Evolutionary conservation across 257 asterid genomes (phyloP), one percentile per base, ranked within the genome.

Genomic region (Handroanthus guayacan): DNA sequence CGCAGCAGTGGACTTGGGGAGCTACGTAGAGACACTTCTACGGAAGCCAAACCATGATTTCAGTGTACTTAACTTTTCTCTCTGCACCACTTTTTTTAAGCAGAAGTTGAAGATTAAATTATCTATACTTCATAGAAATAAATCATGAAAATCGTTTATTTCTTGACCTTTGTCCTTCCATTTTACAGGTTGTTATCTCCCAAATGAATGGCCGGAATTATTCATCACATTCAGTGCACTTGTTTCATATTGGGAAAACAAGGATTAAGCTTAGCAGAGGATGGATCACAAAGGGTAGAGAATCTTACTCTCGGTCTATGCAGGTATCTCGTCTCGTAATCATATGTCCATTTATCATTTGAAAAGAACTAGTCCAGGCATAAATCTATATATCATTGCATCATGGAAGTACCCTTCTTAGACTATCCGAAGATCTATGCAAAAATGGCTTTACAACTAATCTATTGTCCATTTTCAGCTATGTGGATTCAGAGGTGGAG

Each of bases 401-500:
- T 25, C 31, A 25, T 25, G 31, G 31, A 25, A 25, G 31, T 25
- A 25, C 9, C 50, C 8, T 44, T 6, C 50, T 8, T 11, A 7
- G 9, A 44, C 50, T 44, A 3, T 50, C 16, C 12, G 6, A 51
- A 51, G 31, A 16, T 54, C 61, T 54, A 54, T 5, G 1, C 9
- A 17, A 58, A 17, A 17, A 36, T 2, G 43, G 9, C 44, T 11
- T 57, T 11, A 65, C 56, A 57, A 57, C 12, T n/a, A 37, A 5
- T 57, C 9, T 10, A 11, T 5, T 56, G 20, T 9, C 39, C 44
- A 3, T 61, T 57, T 56, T 69, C 85, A 90, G 96, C 83, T 90
- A 12, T 90, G 93, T 71, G 96, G 99, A 79, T 95, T 95, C 76
- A 86, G 99, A 87, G 99, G 99, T 60, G 99, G 99, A 0, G 99